Conservation (phyloP, 306 rosid genomes). For the Gleditsia sinensis region DNA sequence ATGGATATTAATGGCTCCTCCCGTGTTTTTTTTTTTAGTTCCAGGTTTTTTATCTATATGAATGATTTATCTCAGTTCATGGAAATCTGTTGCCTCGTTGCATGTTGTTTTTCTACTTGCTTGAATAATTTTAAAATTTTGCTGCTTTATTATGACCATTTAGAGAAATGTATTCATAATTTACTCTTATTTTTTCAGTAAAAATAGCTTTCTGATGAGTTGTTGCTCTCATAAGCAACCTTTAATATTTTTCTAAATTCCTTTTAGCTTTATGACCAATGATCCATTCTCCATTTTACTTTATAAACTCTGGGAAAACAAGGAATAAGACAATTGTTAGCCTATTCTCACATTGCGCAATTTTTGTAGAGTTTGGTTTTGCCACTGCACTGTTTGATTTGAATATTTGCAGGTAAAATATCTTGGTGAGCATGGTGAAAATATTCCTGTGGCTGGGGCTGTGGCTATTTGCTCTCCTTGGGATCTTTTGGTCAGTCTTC, state of each 20-base stretch:
- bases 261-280: not conserved
- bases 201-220: not conserved
- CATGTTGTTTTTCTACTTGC: not conserved
- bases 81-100: not conserved
- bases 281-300: not conserved
- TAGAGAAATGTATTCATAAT: not conserved
- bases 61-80: not conserved
- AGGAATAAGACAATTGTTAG: not conserved
- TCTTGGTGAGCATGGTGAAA: conserved; percentile 94
- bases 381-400: conserved; percentile 29
- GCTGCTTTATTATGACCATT: not conserved
- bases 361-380: conserved; percentile 15
- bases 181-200: not conserved
- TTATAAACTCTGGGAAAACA: conserved; percentile 17
- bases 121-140: not conserved
- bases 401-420: conserved; percentile 70
- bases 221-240: not conserved
- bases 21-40: not conserved
- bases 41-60: not conserved
- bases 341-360: not conserved
- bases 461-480: conserved; percentile 91
- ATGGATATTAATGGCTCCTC: conserved; percentile 6
- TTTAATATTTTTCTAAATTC: not conserved
- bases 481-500: conserved; percentile 92
- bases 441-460: conserved; percentile 84